Conservation (phyloP, 768 basidiomycete genomes). For the Cytidiella melzeri region DNA sequence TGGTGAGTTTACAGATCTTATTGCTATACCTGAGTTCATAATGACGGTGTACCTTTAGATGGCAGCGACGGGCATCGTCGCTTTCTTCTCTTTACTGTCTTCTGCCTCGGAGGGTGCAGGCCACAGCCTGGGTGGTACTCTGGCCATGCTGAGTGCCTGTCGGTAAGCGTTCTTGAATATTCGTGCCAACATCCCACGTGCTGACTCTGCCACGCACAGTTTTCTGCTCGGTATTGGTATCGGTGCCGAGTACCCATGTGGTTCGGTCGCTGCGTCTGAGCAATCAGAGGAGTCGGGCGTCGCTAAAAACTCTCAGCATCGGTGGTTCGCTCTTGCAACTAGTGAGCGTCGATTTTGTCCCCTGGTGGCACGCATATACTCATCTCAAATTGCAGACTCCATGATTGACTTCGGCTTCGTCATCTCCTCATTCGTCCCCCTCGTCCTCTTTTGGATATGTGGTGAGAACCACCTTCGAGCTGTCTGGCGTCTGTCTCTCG, state of each 20-base stretch:
- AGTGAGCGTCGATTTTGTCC: too few species aligned
- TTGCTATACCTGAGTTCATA: neutral
- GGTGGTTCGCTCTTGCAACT: conserved; percentile 85
- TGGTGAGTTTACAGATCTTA: conserved; percentile 48
- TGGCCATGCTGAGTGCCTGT: conserved; percentile 65
- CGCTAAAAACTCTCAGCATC: conserved; percentile 72
- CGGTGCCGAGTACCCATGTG: conserved; percentile 87
- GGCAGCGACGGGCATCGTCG: conserved; percentile 77
- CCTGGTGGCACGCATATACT: neutral
- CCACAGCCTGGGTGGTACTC: conserved; percentile 59
- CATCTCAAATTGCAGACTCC: conserved; percentile 53
- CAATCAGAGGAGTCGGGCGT: conserved; percentile 83
- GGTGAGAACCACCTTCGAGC: conserved; percentile 75
- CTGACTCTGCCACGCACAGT: too few species aligned
- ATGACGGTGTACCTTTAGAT: conserved; percentile 44
- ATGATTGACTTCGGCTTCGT: conserved; percentile 90
- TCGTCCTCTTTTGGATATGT: conserved; percentile 88
- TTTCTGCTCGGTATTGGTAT: conserved; percentile 88
- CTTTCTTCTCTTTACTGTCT: conserved; percentile 76
- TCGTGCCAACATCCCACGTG: conserved; percentile 1
- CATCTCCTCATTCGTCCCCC: conserved; percentile 70
- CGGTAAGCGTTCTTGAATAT: conserved; percentile 48
- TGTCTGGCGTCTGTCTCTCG: conserved; percentile 84
- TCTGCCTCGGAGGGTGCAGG: conserved; percentile 79
- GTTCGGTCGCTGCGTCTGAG: conserved; percentile 83